phyloP scores from a whole-genome alignment of 225 moss, liverwort and hornwort species.

The Bryum argenteum region DNA sequence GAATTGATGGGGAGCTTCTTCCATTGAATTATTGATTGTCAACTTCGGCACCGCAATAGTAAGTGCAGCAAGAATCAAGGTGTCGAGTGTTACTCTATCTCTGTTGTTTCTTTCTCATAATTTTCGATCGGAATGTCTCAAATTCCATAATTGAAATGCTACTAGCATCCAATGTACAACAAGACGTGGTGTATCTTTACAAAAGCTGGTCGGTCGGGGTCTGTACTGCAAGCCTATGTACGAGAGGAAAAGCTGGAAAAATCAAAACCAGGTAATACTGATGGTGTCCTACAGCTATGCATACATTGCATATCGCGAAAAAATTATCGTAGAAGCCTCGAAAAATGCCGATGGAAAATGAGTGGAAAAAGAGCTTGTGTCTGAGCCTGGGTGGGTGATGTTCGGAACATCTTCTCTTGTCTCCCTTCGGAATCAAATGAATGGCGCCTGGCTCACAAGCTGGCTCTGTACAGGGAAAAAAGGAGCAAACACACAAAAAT shows the following conservation, averaged over 20 bases:
- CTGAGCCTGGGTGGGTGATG: conserved; percentile 11
- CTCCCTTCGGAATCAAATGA: conserved; percentile 24
- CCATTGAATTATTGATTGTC: conserved; percentile 35
- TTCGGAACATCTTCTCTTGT: conserved; percentile 24
- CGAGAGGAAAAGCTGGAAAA: neutral
- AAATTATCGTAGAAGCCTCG: conserved; percentile 29
- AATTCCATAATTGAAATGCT: conserved; percentile 30
- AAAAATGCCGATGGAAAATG: conserved; percentile 18
- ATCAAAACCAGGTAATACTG: conserved; percentile 22
- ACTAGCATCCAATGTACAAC: conserved; percentile 56
- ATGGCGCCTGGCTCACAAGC: conserved; percentile 27
- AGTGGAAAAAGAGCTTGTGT: neutral
- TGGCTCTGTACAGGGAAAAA: conserved; percentile 39
- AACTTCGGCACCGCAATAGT: conserved; percentile 39
- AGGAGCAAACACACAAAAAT: conserved; percentile 38
- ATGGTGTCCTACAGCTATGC: conserved; percentile 28
- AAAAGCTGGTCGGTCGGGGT: conserved; percentile 16
- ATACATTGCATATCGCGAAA: conserved; percentile 28
- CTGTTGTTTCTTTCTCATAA: conserved; percentile 43
- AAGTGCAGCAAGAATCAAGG: conserved; percentile 53
- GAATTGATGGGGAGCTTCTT: conserved; percentile 27
- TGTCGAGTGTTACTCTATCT: conserved; percentile 23
- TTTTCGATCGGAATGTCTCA: conserved; percentile 44
- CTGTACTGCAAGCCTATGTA: conserved; percentile 43
- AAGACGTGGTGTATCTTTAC: conserved; percentile 45